Base-by-base conservation (phyloP, 345 rosid species). In the Zanthoxylum bungeanum region DNA sequence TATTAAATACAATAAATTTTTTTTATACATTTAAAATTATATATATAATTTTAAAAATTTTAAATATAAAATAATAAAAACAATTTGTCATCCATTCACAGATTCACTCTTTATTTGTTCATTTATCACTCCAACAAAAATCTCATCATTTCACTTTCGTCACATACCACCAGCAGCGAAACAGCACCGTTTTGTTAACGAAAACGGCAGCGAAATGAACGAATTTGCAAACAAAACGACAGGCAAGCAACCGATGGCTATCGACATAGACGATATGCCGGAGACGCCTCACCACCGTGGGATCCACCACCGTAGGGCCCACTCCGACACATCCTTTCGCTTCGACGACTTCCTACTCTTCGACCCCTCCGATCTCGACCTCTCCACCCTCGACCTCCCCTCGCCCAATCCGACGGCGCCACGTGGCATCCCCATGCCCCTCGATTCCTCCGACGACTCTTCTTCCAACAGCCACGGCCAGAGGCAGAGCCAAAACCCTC, bases 321-420 rank as follows among this genome's bases (percentile, higher is more conserved):
- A 86, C 81, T 93, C 98, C 62, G 98, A 93, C 72, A 90, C 89
- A 64, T 74, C 93, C 69, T 93, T 88, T 87, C 90, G 96, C 70
- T 80, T 87, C 78, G 97, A 93, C 78, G 97, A 93, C 85, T 83
- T 91, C 60, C 93, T 91, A 70, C 85, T 86, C 63, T 93, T 93
- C 77, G 93, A 93, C 76, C 82, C 93, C 42, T 86, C 91, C 62
- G 98, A 91, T 82, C 79, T 88, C 37, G 96, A 91, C 84, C 87
- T 91, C 66, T 82, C 98, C 65, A 66, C 90, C 52, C 87, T 91
- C 37, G 93, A 91, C 84, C 85, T 89, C 64, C 67, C 89, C 47
- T 68, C 84, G 30, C 73, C 83, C 52, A 72, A 61, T 24, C 77
- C 64, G 16, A 71, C 73, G 2, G 82, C 81, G 11, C 79, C 69